Evolutionary conservation across 73 alveolate species (phyloP), one percentile per base, ranked within the genome.

Genomic region (Paramecium bursaria): DNA sequence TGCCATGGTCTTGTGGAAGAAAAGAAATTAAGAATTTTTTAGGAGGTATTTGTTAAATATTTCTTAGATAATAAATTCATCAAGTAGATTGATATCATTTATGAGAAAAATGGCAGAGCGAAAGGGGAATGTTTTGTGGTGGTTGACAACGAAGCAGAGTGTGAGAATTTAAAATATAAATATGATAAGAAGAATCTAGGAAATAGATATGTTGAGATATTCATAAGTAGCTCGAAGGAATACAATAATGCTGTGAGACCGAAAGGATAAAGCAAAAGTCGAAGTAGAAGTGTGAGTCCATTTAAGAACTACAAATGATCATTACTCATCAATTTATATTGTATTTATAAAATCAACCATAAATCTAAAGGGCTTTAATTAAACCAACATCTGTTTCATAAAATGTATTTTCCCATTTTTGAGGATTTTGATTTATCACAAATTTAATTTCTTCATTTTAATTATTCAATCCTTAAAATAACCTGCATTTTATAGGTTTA

Each of bases 111-210:
- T 19, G 82, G 82, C 23, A 67, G 44, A 67, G 53, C 55, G 0
- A 67, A 67, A 42, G 82, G 82, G 5, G 11, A 67, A 30, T 67
- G 82, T 67, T 67, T 67, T 42, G 82, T 67, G 4, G 10, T 67
- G 5, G 30, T 67, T 1, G 44, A 67, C 22, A 67, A 67, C 22
- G 19, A 19, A 3, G 82, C 33, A 4, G 27, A 53, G 21, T 53
- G 60, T 33, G 53, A 67, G 21, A 35, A 67, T 17, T 67, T 67
- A 26, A 67, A 67, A 42, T 35, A 67, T 10, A 31, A 42, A 67
- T 67, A 7, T 21, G 60, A 67, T 15, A 67, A 67, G 42, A 67
- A 42, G 44, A 30, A 42, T 1, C 6, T 67, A 1, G 82, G 82
- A 1, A 30, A 44, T 2, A 22, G 82, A 3, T 67, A 67, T 67